Evolutionary conservation across 345 rosid species (phyloP), one percentile per base, ranked within the genome.

Genomic region (Ailanthus altissimus): DNA sequence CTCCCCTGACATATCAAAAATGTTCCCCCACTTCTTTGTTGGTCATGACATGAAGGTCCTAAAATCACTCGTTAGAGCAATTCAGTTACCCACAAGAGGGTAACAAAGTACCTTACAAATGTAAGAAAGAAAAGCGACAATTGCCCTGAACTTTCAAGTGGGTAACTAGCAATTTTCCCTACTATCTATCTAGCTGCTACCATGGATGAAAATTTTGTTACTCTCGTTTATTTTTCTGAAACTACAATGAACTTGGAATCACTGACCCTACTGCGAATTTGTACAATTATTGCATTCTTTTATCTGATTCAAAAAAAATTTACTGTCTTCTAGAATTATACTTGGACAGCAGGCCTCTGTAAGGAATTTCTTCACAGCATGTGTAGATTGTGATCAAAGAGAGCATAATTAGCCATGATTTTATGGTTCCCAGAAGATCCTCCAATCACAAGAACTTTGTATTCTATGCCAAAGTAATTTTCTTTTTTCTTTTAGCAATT

Each of bases 401-500:
- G 5, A 56, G 26, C 59, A 56, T 56, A 7, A 20, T 56, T 12
- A 67, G 70, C 53, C 36, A 45, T n/a, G 47, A 13, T 11, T 5
- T 67, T 67, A 14, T n/a, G 54, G 36, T 45, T 67, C 36, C 16
- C 16, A 3, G 28, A 51, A 67, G 15, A 43, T 66, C 51, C 46
- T 18, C 20, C 6, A 20, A 23, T 18, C n/a, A 45, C 36, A 5
- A 43, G 9, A 45, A n/a, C 21, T 13, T n/a, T 38, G 47, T 12
- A 72, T 56, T 72, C 64, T 57, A 40, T 57, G 51, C 65, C 8
- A 57, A 54, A 53, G 61, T 36, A n/a, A n/a, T n/a, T n/a, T n/a
- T n/a, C n/a, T 38, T 9, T 10, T 8, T 51, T 50, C 4, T 8
- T 68, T 32, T 32, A 32, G 3, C 38, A 32, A 26, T 26, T 42